These are phyloP conservation scores for Fusarium anthophilum DNA, from an alignment of 2,329 filamentous ascomycete genomes.

Conservation along the genomic window DNA sequence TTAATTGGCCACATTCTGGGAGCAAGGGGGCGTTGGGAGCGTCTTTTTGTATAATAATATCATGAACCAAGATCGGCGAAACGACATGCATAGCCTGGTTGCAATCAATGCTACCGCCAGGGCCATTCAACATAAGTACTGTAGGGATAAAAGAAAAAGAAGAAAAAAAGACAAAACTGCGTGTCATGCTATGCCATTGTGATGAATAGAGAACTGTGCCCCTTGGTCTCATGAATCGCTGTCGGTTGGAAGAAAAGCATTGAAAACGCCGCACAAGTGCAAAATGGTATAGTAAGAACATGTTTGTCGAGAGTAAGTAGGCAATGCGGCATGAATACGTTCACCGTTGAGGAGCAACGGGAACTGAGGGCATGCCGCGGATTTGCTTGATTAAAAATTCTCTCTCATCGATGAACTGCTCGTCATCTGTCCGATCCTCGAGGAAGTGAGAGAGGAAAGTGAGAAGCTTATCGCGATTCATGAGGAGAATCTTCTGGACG, in stretches of 20 bases:
- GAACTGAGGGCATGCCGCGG: conserved; percentile 69
- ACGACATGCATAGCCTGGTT: conserved; percentile 11
- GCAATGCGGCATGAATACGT: neutral
- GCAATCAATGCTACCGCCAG: conserved; percentile 14
- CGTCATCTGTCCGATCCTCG: conserved; percentile 94
- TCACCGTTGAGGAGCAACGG: conserved; percentile 62
- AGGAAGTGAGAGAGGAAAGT: conserved; percentile 91
- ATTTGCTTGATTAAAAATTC: conserved; percentile 98
- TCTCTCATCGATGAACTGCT: conserved; percentile 98
- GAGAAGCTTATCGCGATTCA: conserved; percentile 92
- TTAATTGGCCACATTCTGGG: conserved; percentile 32
- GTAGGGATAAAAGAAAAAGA: neutral
- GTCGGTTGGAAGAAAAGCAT: conserved; percentile 5
- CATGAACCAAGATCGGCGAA: conserved; percentile 31
- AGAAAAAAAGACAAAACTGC: conserved; percentile 6
- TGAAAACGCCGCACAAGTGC: conserved; percentile 23
- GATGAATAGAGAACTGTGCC: conserved; percentile 15
- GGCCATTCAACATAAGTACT: conserved; percentile 8
- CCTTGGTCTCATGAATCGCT: conserved; percentile 11
- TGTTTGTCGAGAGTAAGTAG: neutral
- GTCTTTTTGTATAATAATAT: conserved; percentile 42
- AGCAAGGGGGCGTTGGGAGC: conserved; percentile 40
- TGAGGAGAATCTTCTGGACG: conserved; percentile 93
- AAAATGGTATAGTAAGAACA: conserved; percentile 15
- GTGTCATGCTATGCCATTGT: conserved; percentile 23